Base-by-base conservation (phyloP, 1,139 yeast species). In the Martiniozyma asiatica region DNA sequence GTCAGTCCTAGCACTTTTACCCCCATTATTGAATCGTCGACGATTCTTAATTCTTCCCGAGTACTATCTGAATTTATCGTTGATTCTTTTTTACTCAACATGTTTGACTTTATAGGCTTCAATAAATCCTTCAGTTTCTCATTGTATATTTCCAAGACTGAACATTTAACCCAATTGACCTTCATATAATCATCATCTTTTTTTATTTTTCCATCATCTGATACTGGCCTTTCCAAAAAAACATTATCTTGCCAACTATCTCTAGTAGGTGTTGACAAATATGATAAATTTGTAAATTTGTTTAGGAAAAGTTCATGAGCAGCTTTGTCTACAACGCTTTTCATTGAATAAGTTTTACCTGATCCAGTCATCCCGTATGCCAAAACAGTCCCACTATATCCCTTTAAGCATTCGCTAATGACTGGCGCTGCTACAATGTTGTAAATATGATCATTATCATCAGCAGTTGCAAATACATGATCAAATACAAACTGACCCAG, bases 331-430 rank as follows among this genome's bases (percentile, higher is more conserved):
- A 57, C 61, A 9, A 66, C 60, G 20, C 95, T 95, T 40, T 79
- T 79, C 95, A 87, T 84, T 3, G 93, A 77, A 48, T 72, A 79
- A 0, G 97, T 87, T 51, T 87, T 87, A 20, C 97, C 97, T 1
- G 95, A 82, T 0, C 97, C 97, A 0, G 97, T 84, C 87, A 81
- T 81, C 29, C 95, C 94, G 48, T 85, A 84, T 2, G 95, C 94
- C 53, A 87, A 84, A 1, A 87, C 75, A 0, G 95, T 87, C 8
- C 89, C 93, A 48, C 85, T 84, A 51, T 61, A 85, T 0, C 95
- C 95, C 21, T 76, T 75, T 40, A 84, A 59, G 35, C 82, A 75
- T 38, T 75, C 70, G 16, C 63, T 56, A 2, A 87, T 74, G 25
- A 84, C 59, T 2, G 70, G 72, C 19, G 65, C 58, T 25, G 85